Evolutionary conservation across 305 asterid genomes (phyloP), one percentile per base, ranked within the genome.

Genomic region (Vinca major): DNA sequence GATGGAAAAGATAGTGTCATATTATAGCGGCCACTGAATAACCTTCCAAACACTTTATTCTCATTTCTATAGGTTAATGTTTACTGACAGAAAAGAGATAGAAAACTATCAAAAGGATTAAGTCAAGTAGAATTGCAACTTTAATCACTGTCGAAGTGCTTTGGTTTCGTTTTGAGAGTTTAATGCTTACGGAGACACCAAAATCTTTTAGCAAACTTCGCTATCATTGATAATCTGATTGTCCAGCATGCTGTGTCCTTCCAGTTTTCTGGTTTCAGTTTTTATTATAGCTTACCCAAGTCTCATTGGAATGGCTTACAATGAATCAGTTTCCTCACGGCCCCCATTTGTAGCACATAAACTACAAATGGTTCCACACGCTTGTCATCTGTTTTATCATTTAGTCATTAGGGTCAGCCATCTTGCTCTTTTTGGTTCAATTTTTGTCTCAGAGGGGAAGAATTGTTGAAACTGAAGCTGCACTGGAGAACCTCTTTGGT

Each of bases 401-500:
- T 9, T 21, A 26, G 19, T 40, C 36, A 36, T 52, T 48, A 37
- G 36, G 13, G 11, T 41, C 7, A n/a, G 17, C 7, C 39, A 21
- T 68, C 5, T 62, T 62, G 39, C 21, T 51, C n/a, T 21, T 53
- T 20, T 37, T 7, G 44, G 44, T 11, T 44, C 20, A 45, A 58
- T 21, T 11, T 47, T 77, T 78, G 63, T 60, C 41, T 71, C 76
- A 92, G 98, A 83, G 77, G 82, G 96, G 97, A 75, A 85, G 85
- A 84, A 65, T 71, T 71, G 82, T 80, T 73, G 94, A 88, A 80
- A 81, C 95, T 71, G 98, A 92, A 78, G 85, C 73, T 82, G 92
- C 81, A 73, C 78, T 92, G 26, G 97, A 83, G 83, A 89, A 78
- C 81, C 98, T 92, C 63, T 77, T 87, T 47, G 98, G 98, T 76